Percentiles rank a stretch among this genome's conserved stretches.
Evolutionary conservation across 148 eudicot species (phyloP).

Genomic region (Rhododendron ovatum): DNA sequence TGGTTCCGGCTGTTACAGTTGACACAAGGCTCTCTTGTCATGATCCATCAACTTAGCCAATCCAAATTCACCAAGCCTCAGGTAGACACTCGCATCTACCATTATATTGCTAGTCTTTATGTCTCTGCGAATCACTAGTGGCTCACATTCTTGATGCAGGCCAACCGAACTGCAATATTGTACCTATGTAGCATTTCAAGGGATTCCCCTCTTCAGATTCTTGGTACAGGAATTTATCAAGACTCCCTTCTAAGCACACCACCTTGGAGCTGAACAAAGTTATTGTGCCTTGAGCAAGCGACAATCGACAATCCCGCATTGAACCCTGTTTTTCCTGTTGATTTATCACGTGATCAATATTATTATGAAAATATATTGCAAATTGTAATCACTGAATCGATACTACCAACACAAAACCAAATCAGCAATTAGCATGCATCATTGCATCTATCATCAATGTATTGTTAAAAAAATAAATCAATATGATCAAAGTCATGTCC

Average conservation of each 20-base stretch:
- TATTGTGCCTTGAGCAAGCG: slow-evolving; percentile 39
- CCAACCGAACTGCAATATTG: slow-evolving; percentile 66
- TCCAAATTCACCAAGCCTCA: slow-evolving; percentile 78
- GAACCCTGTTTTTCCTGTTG: slow-evolving; percentile 4
- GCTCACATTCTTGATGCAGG: slow-evolving; percentile 80
- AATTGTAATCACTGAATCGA: too few species aligned
- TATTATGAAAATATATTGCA: too few species aligned
- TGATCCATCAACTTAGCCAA: slow-evolving; percentile 57
- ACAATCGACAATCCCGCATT: slow-evolving; percentile 35
- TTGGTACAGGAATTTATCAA: slow-evolving; percentile 26
- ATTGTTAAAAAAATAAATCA: background rate
- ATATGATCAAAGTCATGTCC: too few species aligned
- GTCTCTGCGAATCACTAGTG: slow-evolving; percentile 73
- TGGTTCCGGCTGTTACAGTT: too few species aligned
- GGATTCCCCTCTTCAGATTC: too few species aligned
- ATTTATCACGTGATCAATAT: background rate
- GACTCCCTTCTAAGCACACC: slow-evolving; percentile 52
- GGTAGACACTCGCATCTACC: slow-evolving; percentile 53
- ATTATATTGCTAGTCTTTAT: slow-evolving; percentile 66
- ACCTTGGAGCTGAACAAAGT: slow-evolving; percentile 48
- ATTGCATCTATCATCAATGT: background rate
- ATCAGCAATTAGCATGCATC: background rate
- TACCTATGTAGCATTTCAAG: slow-evolving; percentile 23
- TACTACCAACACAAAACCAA: too few species aligned
- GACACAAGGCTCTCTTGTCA: too few species aligned